Conservation (phyloP, 2,329 filamentous ascomycete genomes). For the Xenoacremonium recifei region DNA sequence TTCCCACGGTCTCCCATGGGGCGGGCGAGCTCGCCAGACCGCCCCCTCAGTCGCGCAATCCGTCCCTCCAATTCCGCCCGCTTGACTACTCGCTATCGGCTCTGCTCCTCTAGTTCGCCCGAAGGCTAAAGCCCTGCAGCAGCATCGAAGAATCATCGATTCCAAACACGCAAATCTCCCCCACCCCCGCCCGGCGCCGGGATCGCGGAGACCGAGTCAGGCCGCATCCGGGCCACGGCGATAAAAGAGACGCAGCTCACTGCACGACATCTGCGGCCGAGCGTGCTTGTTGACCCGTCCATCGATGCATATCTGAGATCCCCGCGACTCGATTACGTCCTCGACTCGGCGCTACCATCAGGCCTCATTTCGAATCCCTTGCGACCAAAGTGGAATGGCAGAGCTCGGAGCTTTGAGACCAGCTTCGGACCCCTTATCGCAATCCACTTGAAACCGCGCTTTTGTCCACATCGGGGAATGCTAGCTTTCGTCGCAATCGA, state of each 20-base stretch:
- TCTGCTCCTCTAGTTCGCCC: constrained; percentile 15
- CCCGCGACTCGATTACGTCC: not conserved
- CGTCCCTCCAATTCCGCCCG: too few relatives aligned
- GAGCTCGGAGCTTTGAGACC: constrained; percentile 16
- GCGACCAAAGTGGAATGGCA: constrained; percentile 2
- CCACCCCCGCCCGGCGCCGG: constrained; percentile 10
- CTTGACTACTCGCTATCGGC: too few relatives aligned
- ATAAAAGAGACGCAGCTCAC: too few relatives aligned
- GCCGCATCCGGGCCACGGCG: not conserved
- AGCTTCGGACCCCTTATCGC: constrained; percentile 21
- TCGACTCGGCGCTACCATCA: not conserved
- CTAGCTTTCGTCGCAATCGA: constrained; percentile 23
- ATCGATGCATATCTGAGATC: constrained; percentile 7
- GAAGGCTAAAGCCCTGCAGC: too few relatives aligned
- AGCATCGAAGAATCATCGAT: constrained; percentile 21
- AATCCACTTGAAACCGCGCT: constrained; percentile 23
- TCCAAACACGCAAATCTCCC: constrained; percentile 1
- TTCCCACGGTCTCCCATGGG: too few relatives aligned
- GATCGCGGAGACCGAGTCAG: not conserved
- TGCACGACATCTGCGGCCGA: not conserved
- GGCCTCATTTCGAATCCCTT: not conserved
- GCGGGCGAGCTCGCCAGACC: too few relatives aligned
- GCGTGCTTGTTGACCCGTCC: not conserved
- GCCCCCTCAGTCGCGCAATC: too few relatives aligned
- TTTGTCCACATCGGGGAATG: constrained; percentile 26